A percentile compares a stretch with the other conserved stretches of the same genome.
These are phyloP conservation scores for Crithidia bombi DNA, from an alignment of 208 protist species.

Conservation along the genomic window DNA sequence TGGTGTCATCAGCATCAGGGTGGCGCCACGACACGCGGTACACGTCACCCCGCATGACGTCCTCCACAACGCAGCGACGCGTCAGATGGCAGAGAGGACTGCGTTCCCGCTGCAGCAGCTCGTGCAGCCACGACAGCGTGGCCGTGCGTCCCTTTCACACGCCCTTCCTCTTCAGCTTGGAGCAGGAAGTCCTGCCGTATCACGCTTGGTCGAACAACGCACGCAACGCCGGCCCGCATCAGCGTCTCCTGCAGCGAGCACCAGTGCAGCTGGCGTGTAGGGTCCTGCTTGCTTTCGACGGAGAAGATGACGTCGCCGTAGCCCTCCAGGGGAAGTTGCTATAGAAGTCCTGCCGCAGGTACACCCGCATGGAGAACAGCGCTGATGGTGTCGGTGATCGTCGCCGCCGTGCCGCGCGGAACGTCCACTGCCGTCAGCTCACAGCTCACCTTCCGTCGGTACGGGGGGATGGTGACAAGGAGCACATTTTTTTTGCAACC, in stretches of 20 bases:
- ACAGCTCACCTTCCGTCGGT: slow-evolving; percentile 44
- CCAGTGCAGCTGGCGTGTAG: slow-evolving; percentile 28
- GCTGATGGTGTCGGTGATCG: slow-evolving; percentile 5
- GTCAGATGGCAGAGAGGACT: slow-evolving; percentile 21
- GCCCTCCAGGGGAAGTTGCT: slow-evolving; percentile 43
- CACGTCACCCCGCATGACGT: slow-evolving; percentile 59
- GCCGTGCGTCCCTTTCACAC: no score
- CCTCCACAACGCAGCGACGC: slow-evolving; percentile 41
- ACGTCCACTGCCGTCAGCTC: slow-evolving; percentile 66
- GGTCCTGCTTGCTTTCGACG: slow-evolving; percentile 9
- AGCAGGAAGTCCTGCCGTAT: slow-evolving; percentile 36
- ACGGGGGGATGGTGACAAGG: slow-evolving; percentile 36
- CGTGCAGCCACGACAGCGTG: slow-evolving; percentile 31
- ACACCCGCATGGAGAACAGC: slow-evolving; percentile 33
- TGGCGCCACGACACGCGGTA: slow-evolving; percentile 54
- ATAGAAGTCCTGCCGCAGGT: slow-evolving; percentile 56
- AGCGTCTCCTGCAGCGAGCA: slow-evolving; percentile 57
- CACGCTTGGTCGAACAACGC: slow-evolving; percentile 44
- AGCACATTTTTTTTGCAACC: slow-evolving; percentile 66
- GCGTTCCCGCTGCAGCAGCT: slow-evolving; percentile 21
- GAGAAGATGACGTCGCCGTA: slow-evolving; percentile 68
- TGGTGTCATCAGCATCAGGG: background rate
- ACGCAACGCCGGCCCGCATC: slow-evolving; percentile 39
- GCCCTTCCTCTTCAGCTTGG: slow-evolving; percentile 19
- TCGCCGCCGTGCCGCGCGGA: slow-evolving; percentile 29